Conservation (phyloP, 768 basidiomycete genomes). For the Podaxis pistillaris region DNA sequence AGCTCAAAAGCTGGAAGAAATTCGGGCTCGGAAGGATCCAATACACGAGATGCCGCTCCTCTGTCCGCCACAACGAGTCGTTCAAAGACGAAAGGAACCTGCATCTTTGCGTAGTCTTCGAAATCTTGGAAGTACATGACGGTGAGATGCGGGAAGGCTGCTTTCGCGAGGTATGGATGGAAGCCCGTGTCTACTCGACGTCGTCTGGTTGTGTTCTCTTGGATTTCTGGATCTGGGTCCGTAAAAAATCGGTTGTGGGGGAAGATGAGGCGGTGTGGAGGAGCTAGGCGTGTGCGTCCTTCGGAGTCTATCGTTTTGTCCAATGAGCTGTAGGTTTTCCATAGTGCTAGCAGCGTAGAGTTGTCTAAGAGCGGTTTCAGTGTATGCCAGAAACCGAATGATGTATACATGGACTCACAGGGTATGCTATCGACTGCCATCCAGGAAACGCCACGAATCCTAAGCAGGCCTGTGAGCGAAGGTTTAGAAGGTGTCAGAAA, state of each 20-base stretch:
- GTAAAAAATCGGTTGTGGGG: slow-evolving; percentile 65
- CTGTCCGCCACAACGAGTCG: slow-evolving; percentile 77
- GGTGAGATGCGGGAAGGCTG: slow-evolving; percentile 69
- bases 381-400: slow-evolving; percentile 4
- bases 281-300: slow-evolving; percentile 52
- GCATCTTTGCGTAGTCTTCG: slow-evolving; percentile 68
- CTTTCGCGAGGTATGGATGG: slow-evolving; percentile 70
- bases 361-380: slow-evolving; percentile 43
- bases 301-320: slow-evolving; percentile 40
- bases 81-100: slow-evolving; percentile 70
- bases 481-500: background rate
- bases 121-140: slow-evolving; percentile 75
- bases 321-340: slow-evolving; percentile 71
- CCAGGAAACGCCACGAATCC: slow-evolving; percentile 71
- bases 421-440: slow-evolving; percentile 53
- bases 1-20: slow-evolving; percentile 45
- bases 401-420: slow-evolving; percentile 33
- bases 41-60: slow-evolving; percentile 48
- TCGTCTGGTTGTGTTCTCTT: slow-evolving; percentile 37
- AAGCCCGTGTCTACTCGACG: slow-evolving; percentile 58
- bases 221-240: slow-evolving; percentile 38
- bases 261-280: slow-evolving; percentile 74
- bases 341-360: slow-evolving; percentile 72
- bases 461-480: slow-evolving; percentile 22
- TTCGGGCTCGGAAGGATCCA: slow-evolving; percentile 33